Conservation (phyloP, 2,329 filamentous ascomycete genomes). For the Aspergillus sp. region DNA sequence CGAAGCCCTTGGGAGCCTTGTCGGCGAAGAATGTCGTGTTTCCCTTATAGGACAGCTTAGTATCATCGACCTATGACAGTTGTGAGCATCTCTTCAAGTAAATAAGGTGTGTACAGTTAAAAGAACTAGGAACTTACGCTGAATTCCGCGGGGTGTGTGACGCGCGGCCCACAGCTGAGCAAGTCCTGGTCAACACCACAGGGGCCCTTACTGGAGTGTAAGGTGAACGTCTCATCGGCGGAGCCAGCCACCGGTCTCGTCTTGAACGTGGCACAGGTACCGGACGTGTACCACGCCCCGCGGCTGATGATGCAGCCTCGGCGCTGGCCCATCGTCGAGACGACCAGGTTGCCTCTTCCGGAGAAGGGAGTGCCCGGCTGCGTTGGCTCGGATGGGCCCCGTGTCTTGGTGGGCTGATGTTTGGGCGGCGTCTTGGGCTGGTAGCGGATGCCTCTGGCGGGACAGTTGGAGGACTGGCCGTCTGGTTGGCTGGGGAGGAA, state of each 20-base stretch:
- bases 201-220: constrained; percentile 58
- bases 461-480: constrained; percentile 63
- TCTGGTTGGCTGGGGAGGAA: constrained; percentile 43
- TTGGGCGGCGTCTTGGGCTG: constrained; percentile 54
- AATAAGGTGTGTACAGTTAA: not conserved
- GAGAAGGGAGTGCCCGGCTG: constrained; percentile 45
- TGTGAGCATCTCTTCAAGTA: not conserved
- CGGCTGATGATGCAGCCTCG: constrained; percentile 65
- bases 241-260: constrained; percentile 25
- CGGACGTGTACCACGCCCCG: constrained; percentile 66
- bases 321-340: constrained; percentile 36
- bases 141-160: constrained; percentile 29
- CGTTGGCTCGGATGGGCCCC: constrained; percentile 29
- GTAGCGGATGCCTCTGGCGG: constrained; percentile 62
- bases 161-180: constrained; percentile 52
- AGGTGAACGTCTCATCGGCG: constrained; percentile 46
- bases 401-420: constrained; percentile 37
- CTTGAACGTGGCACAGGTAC: constrained; percentile 63
- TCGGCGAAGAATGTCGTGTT: constrained; percentile 40
- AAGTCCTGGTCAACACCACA: constrained; percentile 57
- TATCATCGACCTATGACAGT: constrained; percentile 27
- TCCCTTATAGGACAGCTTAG: constrained; percentile 31
- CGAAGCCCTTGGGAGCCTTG: constrained; percentile 34
- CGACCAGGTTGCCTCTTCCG: constrained; percentile 62
- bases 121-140: constrained; percentile 21